Conservation (phyloP, 2,329 filamentous ascomycete genomes). For the Clarireedia sp. region DNA sequence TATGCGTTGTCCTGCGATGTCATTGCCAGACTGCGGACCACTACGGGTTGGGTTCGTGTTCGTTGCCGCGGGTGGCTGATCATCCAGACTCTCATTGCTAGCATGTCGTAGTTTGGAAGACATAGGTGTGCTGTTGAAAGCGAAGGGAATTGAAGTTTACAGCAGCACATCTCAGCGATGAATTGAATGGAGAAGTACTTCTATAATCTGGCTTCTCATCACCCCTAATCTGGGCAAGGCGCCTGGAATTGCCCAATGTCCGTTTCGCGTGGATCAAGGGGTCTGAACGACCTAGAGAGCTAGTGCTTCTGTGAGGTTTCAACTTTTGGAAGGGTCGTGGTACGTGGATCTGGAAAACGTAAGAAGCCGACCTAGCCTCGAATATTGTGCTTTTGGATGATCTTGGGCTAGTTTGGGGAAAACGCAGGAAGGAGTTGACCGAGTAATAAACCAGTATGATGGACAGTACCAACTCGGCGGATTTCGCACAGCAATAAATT, state of each 20-base stretch:
- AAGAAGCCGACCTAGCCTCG: background rate
- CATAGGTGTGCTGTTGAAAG: background rate
- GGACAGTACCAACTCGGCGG: too few species aligned
- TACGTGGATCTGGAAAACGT: too few species aligned
- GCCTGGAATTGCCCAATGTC: background rate
- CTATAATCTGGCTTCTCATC: conserved; percentile 1
- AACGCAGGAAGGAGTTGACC: too few species aligned
- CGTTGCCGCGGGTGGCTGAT: too few species aligned
- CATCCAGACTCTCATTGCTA: background rate
- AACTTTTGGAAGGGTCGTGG: background rate
- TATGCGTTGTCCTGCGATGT: too few species aligned
- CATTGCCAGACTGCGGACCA: too few species aligned
- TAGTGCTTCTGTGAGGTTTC: conserved; percentile 1
- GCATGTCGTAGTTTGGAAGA: background rate
- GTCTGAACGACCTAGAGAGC: background rate
- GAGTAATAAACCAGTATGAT: too few species aligned
- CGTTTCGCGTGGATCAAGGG: background rate
- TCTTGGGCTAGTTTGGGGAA: too few species aligned
- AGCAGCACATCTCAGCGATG: background rate
- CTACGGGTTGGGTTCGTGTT: too few species aligned
- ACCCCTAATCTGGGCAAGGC: background rate
- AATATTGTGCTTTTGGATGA: background rate
- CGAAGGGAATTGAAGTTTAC: background rate
- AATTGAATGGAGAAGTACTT: conserved; percentile 6
- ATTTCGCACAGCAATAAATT: too few species aligned